A percentile compares a stretch with the other conserved stretches of the same genome.
Conservation (phyloP, 2,329 filamentous ascomycete species). For the Fusarium robinianum region DNA sequence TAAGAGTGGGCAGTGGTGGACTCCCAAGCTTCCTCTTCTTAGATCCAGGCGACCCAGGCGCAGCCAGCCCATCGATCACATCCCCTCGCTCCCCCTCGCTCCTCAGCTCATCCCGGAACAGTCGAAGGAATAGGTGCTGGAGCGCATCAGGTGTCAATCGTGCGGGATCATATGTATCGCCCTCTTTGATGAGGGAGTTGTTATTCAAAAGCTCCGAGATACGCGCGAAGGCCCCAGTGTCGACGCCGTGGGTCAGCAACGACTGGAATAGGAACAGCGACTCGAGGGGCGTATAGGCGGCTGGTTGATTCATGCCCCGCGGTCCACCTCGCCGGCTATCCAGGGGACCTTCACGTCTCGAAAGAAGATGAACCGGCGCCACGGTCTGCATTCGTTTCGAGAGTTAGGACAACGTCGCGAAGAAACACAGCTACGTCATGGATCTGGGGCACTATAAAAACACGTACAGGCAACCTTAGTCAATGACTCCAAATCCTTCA, state of each 20-base stretch:
- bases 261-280: slow-evolving; percentile 84
- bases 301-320: slow-evolving; percentile 60
- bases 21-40: slow-evolving; percentile 77
- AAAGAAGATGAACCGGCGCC: slow-evolving; percentile 60
- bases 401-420: slow-evolving; percentile 33
- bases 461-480: slow-evolving; percentile 42
- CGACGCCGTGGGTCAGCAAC: slow-evolving; percentile 69
- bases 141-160: slow-evolving; percentile 79
- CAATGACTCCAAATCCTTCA: slow-evolving; percentile 36
- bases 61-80: slow-evolving; percentile 48
- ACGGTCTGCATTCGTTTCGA: slow-evolving; percentile 44
- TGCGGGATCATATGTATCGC: slow-evolving; percentile 71
- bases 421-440: slow-evolving; percentile 37
- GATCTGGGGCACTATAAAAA: slow-evolving; percentile 29
- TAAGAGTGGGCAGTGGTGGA: slow-evolving; percentile 65
- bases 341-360: slow-evolving; percentile 59
- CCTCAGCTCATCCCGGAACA: slow-evolving; percentile 75
- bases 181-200: slow-evolving; percentile 73
- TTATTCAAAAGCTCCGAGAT: slow-evolving; percentile 76
- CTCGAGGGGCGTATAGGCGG: slow-evolving; percentile 82
- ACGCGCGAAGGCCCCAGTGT: slow-evolving; percentile 66
- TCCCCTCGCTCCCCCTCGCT: slow-evolving; percentile 49
- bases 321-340: slow-evolving; percentile 59
- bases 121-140: slow-evolving; percentile 74
- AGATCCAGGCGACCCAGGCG: slow-evolving; percentile 58